Evolutionary conservation across 176 grass and related monocot genomes (phyloP), one percentile per base, ranked within the genome.

Genomic region (Tillandsia leiboldiana): DNA sequence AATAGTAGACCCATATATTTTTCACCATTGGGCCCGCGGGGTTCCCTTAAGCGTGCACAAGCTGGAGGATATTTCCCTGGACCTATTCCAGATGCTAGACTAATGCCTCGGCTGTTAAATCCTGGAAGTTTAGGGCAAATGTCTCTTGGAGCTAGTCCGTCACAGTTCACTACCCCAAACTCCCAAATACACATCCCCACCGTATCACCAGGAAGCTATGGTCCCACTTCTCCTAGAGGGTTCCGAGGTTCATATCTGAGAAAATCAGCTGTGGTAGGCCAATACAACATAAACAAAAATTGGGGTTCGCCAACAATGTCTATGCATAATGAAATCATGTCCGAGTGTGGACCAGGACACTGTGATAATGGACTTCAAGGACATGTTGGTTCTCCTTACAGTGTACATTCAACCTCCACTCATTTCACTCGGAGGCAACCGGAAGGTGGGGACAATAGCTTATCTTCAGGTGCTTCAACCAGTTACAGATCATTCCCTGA

Each of bases 111-210:
- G 70, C 67, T 83, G 63, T 78, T 71, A 72, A 99, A 90, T 69
- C 95, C 95, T 84, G 85, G 86, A 51, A 78, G 80, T 78, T 77
- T 82, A 20, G 75, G 84, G 27, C 80, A 74, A 74, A 87, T 93
- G 82, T 86, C 84, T 79, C 95, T 99, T 49, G 95, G 95, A 67
- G 84, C 72, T 50, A 99, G 90, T 77, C 95, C 90, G 64, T 90
- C 80, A 72, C 90, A 94, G 42, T 94, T 88, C 83, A 94, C 87
- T 49, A 90, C 90, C 10, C 87, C 95, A 72, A 86, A 79, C 71
- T 90, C 89, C 51, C 86, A 90, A 54, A 83, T 61, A 15, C 56
- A 61, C 8, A 8, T 86, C 51, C 74, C 84, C 51, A 69, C 59
- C 56, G 69, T 51, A 79, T 78, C 84, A 68, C 66, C 67, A 53